Percentiles rank a stretch among this genome's conserved stretches.
Conservation (phyloP, 1,139 yeast genomes). For the Saccharomycopsis crataegensis region DNA sequence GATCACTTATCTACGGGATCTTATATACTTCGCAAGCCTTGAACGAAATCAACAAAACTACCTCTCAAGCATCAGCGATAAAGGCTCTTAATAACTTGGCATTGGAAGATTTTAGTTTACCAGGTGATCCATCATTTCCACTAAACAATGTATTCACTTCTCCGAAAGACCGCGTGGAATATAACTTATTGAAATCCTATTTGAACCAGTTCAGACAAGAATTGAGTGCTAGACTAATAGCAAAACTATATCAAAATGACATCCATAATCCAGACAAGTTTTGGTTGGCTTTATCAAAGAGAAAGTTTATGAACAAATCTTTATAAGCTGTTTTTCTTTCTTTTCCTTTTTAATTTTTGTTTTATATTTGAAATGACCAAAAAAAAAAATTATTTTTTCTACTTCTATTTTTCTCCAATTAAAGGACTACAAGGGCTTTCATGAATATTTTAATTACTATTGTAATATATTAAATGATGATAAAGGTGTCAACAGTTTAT, state of each 20-base stretch:
- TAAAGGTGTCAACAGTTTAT: too few relatives aligned
- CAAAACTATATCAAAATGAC: slow-evolving; percentile 59
- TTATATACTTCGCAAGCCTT: slow-evolving; percentile 82
- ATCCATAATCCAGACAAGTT: slow-evolving; percentile 56
- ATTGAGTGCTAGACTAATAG: slow-evolving; percentile 71
- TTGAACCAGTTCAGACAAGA: slow-evolving; percentile 94
- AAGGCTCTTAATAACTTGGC: slow-evolving; percentile 74
- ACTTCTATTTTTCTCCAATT: too few relatives aligned
- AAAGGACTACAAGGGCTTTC: too few relatives aligned
- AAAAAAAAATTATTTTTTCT: too few relatives aligned
- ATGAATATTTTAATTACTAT: too few relatives aligned
- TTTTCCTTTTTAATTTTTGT: too few relatives aligned
- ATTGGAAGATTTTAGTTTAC: slow-evolving; percentile 80
- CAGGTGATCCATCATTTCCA: slow-evolving; percentile 95
- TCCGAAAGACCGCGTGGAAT: slow-evolving; percentile 67
- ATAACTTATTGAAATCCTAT: slow-evolving; percentile 71
- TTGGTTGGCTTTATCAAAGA: slow-evolving; percentile 94
- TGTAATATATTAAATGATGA: too few relatives aligned
- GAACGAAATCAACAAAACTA: slow-evolving; percentile 44
- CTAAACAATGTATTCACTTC: slow-evolving; percentile 72
- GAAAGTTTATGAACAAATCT: slow-evolving; percentile 88
- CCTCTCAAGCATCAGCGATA: slow-evolving; percentile 56
- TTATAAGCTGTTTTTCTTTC: slow-evolving; percentile 24
- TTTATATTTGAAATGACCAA: too few relatives aligned
- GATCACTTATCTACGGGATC: slow-evolving; percentile 94